Percentiles rank a stretch among this genome's conserved stretches.
phyloP scores from a whole-genome alignment of 2,329 filamentous ascomycete species.

The Venturia nashicola region DNA sequence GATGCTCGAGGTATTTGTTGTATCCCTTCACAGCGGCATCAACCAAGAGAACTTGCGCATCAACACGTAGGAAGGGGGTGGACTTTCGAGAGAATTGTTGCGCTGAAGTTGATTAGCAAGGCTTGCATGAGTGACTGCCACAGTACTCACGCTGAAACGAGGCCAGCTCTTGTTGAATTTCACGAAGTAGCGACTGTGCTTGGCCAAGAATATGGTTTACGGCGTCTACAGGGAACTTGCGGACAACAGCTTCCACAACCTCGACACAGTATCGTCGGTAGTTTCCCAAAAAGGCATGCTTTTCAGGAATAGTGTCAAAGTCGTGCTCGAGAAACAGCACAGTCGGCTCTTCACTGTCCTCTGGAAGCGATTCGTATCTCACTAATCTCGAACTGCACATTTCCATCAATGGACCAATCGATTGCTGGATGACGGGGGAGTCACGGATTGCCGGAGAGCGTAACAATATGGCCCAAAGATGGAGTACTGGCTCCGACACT shows the following conservation, averaged over 20 bases:
- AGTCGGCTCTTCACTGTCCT: slow-evolving; percentile 69
- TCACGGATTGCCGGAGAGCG: slow-evolving; percentile 56
- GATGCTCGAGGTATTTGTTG: slow-evolving; percentile 57
- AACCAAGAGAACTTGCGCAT: slow-evolving; percentile 81
- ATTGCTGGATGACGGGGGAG: slow-evolving; percentile 45
- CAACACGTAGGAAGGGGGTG: slow-evolving; percentile 62
- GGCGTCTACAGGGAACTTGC: slow-evolving; percentile 70
- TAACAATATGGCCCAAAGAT: slow-evolving; percentile 78
- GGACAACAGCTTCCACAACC: slow-evolving; percentile 77
- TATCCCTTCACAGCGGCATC: slow-evolving; percentile 84
- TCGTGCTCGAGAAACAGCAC: slow-evolving; percentile 80
- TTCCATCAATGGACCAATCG: slow-evolving; percentile 68
- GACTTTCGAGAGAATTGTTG: slow-evolving; percentile 47
- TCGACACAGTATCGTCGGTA: slow-evolving; percentile 84
- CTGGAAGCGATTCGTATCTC: slow-evolving; percentile 75
- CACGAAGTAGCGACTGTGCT: slow-evolving; percentile 60
- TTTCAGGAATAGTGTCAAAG: slow-evolving; percentile 85
- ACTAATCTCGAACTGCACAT: slow-evolving; percentile 73
- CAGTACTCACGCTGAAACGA: slow-evolving; percentile 47
- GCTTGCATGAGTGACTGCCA: not conserved
- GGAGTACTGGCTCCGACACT: slow-evolving; percentile 83
- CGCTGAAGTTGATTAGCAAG: not conserved
- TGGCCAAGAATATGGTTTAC: slow-evolving; percentile 75
- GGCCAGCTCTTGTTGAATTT: slow-evolving; percentile 60
- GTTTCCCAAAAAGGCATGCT: slow-evolving; percentile 90